Evolutionary conservation across 192 early-diverging fungal genomes (phyloP).

Genomic region (Entomortierella parvispora): DNA sequence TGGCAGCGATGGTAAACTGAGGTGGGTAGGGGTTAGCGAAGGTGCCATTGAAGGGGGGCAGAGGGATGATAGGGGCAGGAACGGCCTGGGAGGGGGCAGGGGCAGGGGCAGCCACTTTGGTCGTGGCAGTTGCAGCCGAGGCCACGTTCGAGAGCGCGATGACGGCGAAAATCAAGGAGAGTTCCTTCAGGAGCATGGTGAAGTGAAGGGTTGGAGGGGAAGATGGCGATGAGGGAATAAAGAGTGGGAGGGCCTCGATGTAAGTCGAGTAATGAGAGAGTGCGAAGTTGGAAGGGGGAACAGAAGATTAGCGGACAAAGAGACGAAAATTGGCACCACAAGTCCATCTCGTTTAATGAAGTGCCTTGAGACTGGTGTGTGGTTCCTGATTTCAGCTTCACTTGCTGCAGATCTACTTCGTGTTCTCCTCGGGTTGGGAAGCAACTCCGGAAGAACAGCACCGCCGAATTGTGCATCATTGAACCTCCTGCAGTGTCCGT

Average conservation of each 20-base stretch:
- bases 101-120: not conserved
- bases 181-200: not conserved
- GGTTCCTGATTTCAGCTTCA: too few species aligned
- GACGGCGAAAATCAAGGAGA: slow-evolving; percentile 12
- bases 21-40: slow-evolving; percentile 15
- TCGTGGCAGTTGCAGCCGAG: not conserved
- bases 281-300: too few species aligned
- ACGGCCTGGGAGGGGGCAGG: not conserved
- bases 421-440: too few species aligned
- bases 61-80: slow-evolving; percentile 7
- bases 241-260: not conserved
- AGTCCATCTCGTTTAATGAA: too few species aligned
- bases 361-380: too few species aligned
- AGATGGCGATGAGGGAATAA: not conserved
- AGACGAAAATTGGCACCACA: too few species aligned
- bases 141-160: slow-evolving; percentile 2
- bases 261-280: too few species aligned
- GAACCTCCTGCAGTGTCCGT: too few species aligned
- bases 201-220: not conserved
- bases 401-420: too few species aligned
- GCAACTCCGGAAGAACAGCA: too few species aligned
- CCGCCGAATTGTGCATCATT: too few species aligned
- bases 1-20: not conserved
- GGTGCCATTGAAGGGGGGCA: slow-evolving; percentile 33
- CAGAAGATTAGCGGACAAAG: too few species aligned